Conservation (phyloP, 352 stramenopile genomes). For the Phytophthora pinifolia region DNA sequence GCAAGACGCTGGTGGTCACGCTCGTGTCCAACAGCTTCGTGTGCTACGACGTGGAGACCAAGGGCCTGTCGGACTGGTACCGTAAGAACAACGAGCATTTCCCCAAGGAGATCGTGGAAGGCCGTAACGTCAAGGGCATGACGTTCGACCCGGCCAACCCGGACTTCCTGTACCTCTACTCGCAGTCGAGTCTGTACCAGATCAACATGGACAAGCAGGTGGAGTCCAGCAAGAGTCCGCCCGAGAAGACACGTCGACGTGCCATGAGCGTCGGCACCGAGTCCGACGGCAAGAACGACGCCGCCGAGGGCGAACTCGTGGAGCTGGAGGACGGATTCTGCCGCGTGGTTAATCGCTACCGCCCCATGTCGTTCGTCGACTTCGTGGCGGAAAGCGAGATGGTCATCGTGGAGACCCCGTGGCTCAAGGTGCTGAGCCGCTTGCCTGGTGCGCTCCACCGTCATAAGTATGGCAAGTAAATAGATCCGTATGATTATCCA, state of each 20-base stretch:
- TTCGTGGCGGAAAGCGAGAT: constrained; percentile 78
- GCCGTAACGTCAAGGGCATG: constrained; percentile 79
- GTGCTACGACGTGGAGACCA: constrained; percentile 85
- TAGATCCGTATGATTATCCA: constrained; percentile 33
- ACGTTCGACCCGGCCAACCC: constrained; percentile 75
- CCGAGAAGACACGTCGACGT: constrained; percentile 49
- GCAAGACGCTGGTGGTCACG: constrained; percentile 77
- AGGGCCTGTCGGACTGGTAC: constrained; percentile 75
- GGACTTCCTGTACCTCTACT: constrained; percentile 81
- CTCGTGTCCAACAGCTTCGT: constrained; percentile 85
- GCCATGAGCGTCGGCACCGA: constrained; percentile 63
- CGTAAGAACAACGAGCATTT: constrained; percentile 66
- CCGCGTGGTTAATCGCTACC: constrained; percentile 80
- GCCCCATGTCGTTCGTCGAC: constrained; percentile 83
- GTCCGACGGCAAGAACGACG: constrained; percentile 51
- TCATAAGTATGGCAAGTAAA: constrained; percentile 89
- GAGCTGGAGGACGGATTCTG: constrained; percentile 70
- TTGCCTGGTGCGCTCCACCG: constrained; percentile 78
- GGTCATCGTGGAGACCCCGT: constrained; percentile 82
- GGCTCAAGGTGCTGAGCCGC: constrained; percentile 84
- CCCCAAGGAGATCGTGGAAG: constrained; percentile 72
- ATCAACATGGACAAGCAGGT: constrained; percentile 70
- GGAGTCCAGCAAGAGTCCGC: constrained; percentile 27
- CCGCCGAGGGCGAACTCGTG: constrained; percentile 60
- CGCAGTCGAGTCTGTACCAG: constrained; percentile 77